Percentiles rank a stretch among this genome's conserved stretches.
Evolutionary conservation across 2,329 filamentous ascomycete genomes (phyloP).

Genomic region (Stemphylium lycopersici): DNA sequence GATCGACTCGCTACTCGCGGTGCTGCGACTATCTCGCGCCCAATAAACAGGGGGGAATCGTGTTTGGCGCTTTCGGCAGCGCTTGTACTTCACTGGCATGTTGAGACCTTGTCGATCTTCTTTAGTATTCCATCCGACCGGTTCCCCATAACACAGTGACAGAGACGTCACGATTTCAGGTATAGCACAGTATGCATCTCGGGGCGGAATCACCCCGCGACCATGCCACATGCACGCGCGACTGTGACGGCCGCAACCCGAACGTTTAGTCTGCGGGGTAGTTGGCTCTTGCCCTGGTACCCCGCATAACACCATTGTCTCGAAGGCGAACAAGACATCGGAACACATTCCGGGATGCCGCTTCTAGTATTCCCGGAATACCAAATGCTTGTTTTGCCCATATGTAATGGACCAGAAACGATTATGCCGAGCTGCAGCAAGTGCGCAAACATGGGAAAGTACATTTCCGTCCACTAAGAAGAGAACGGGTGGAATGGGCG

Average conservation of each 20-base stretch:
- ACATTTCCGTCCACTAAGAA: neutral
- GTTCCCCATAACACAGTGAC: slow-evolving; percentile 3
- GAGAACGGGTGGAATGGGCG: no score
- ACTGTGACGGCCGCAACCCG: slow-evolving; percentile 18
- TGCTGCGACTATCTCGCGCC: slow-evolving; percentile 3
- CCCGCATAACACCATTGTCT: slow-evolving; percentile 22
- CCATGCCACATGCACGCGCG: slow-evolving; percentile 10
- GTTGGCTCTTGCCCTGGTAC: slow-evolving; percentile 10
- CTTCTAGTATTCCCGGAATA: slow-evolving; percentile 1
- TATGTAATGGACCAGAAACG: neutral
- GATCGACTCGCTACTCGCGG: slow-evolving; percentile 16
- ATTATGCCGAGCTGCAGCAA: neutral
- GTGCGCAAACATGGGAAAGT: neutral
- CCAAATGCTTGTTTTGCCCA: neutral
- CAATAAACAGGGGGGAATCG: slow-evolving; percentile 1
- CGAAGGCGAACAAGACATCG: neutral
- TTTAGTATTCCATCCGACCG: slow-evolving; percentile 20
- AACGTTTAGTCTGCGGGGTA: slow-evolving; percentile 28
- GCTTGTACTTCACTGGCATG: neutral
- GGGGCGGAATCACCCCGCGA: slow-evolving; percentile 13
- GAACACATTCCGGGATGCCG: slow-evolving; percentile 5
- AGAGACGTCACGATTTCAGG: slow-evolving; percentile 9
- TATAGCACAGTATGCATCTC: neutral
- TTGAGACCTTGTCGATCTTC: neutral
- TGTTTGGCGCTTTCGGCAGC: slow-evolving; percentile 1